Percentiles rank a stretch among this genome's conserved stretches.
Conservation (phyloP, 352 stramenopile genomes). For the Aphanomyces invadans region DNA sequence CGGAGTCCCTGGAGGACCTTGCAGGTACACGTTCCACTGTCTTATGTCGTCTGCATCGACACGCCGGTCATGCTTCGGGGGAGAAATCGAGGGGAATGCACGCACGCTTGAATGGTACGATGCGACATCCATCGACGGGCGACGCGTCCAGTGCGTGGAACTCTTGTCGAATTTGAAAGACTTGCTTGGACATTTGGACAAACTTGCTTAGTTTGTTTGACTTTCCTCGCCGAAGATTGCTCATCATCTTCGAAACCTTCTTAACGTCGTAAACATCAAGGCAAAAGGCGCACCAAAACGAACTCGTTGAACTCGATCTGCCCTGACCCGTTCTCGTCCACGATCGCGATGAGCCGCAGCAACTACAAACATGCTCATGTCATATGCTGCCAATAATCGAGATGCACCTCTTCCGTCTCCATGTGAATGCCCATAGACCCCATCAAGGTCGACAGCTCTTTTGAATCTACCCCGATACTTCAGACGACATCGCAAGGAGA, state of each 20-base stretch:
- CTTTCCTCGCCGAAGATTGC: conserved; percentile 48
- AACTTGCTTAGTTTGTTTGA: conserved; percentile 52
- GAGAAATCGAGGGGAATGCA: neutral
- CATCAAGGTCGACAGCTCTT: conserved; percentile 49
- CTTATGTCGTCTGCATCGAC: conserved; percentile 6
- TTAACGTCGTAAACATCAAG: neutral
- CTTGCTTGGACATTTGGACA: conserved; percentile 56
- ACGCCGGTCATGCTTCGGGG: neutral
- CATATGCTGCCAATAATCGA: neutral
- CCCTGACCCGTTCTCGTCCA: conserved; percentile 60
- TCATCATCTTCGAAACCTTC: conserved; percentile 38
- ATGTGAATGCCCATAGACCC: conserved; percentile 51
- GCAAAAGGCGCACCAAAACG: conserved; percentile 35
- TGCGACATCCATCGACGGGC: conserved; percentile 31
- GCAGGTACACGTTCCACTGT: conserved; percentile 53
- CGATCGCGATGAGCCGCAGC: conserved; percentile 54
- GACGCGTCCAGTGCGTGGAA: conserved; percentile 31
- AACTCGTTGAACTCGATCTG: conserved; percentile 64
- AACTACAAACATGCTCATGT: conserved; percentile 28
- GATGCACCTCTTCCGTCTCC: conserved; percentile 37
- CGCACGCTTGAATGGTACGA: conserved; percentile 38
- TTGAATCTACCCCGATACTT: conserved; percentile 16
- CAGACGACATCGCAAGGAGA: too few species aligned
- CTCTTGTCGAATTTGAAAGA: conserved; percentile 43
- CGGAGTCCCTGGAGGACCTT: conserved; percentile 31